Base-by-base conservation (phyloP, 106 monocot genomes). In the Narthecium ossifragum region DNA sequence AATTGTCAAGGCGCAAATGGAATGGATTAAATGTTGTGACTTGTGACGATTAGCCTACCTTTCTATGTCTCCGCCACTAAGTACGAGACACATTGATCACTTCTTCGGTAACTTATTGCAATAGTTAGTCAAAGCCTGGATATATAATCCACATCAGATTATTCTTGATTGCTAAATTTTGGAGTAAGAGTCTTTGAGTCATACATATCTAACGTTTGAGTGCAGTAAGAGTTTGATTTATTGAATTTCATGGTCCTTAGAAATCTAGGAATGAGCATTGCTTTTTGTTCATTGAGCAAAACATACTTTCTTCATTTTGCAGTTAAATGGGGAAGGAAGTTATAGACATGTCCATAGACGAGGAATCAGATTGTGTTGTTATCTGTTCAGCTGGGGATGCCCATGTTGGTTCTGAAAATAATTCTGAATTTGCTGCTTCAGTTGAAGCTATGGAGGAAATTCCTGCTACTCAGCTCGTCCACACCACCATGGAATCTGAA, bases 271-370 rank as follows among this genome's bases (percentile, higher is more conserved):
- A 47, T 43, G 14, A 17, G 12, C 43, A 17, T 13, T 17, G 2
- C 18, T 49, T 22, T 24, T 24, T 49, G 23, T 3, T 49, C 7
- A 22, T 4, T 49, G 23, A 49, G 36, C 46, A 46, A 20, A 8
- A 4, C 18, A n/a, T 4, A 8, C 8, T 46, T 4, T 58, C 36
- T 24, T 22, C 23, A 24, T 34, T 8, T 10, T 65, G 64, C 50
- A 76, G 64, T 32, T 17, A 64, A 64, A 76, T 65, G 64, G 70
- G 59, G 14, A 68, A 72, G 51, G 73, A 64, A 59, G 41, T 63
- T 45, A 29, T 39, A 31, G 43, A 63, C 26, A 54, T 69, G 15
- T 51, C 62, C 14, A 53, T 15, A 0, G 73, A 63, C 32, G 55
- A 67, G 57, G 67, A 78, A 29, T 25, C 58, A 34, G 67, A 72